phyloP scores from a whole-genome alignment of 2,329 filamentous ascomycete genomes.

The Ceratocystis alfenasii region DNA sequence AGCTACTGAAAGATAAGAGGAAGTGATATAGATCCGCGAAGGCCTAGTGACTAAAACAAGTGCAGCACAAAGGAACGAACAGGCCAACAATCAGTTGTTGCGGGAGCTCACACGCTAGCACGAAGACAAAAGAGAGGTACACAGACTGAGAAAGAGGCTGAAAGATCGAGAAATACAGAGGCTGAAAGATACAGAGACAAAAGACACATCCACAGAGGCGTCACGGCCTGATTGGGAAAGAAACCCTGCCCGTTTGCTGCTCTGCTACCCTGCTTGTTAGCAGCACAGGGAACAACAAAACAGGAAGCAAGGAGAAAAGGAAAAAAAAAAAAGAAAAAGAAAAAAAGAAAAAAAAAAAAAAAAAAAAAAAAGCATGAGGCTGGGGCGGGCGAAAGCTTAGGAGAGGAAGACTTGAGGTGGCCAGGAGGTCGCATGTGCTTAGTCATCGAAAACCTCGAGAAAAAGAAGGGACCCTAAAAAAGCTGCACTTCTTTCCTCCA shows the following conservation, averaged over 20 bases:
- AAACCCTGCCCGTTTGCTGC: background rate
- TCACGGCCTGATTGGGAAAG: constrained; percentile 16
- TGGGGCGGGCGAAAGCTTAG: background rate
- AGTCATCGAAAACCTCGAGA: too few species aligned
- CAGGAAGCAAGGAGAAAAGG: too few species aligned
- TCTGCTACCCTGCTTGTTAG: background rate
- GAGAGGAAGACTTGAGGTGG: background rate
- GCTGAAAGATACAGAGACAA: constrained; percentile 1
- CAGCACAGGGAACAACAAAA: too few species aligned
- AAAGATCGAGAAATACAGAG: background rate
- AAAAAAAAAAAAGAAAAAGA: too few species aligned
- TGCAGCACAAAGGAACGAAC: background rate
- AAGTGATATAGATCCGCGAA: too few species aligned
- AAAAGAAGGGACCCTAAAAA: too few species aligned
- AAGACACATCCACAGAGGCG: background rate
- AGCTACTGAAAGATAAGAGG: too few species aligned
- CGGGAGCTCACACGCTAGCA: too few species aligned
- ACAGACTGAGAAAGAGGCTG: background rate
- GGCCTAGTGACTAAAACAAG: background rate
- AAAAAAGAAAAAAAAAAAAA: background rate
- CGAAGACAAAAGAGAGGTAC: background rate
- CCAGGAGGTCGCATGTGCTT: background rate
- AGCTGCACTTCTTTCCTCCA: too few species aligned
- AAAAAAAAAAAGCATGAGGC: background rate
- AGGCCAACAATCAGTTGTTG: too few species aligned